These are phyloP conservation scores for Pseudocercospora eumusae DNA, from an alignment of 2,329 filamentous ascomycete genomes.

Conservation along the genomic window DNA sequence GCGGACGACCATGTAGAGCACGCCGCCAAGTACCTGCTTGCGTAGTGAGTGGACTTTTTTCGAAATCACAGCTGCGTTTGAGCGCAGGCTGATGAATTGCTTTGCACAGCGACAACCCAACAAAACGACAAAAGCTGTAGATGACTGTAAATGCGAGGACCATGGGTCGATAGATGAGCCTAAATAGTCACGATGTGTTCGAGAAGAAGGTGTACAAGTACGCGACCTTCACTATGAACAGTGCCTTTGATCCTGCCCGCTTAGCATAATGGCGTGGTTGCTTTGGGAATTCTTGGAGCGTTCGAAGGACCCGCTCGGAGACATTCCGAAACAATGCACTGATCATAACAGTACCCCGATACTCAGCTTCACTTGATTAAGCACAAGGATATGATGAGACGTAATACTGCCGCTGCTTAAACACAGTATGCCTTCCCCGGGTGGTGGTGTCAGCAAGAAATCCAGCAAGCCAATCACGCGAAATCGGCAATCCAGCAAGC, in stretches of 20 bases:
- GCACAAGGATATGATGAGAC: not conserved
- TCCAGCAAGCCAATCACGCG: slow-evolving; percentile 15
- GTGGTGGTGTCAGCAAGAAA: slow-evolving; percentile 13
- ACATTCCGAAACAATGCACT: not conserved
- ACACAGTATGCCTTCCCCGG: not conserved
- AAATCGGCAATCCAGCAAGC: slow-evolving; percentile 4
- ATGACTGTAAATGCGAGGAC: slow-evolving; percentile 2
- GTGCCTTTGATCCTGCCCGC: not conserved
- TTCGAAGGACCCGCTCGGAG: not conserved
- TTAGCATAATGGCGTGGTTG: not conserved
- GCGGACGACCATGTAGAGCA: slow-evolving; percentile 87
- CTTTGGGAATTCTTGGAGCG: not conserved
- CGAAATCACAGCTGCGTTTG: slow-evolving; percentile 1
- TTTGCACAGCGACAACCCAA: slow-evolving; percentile 13
- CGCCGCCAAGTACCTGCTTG: slow-evolving; percentile 76
- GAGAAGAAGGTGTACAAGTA: not conserved
- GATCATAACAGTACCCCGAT: not conserved
- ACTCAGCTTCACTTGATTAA: too few species aligned
- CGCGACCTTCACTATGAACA: not conserved
- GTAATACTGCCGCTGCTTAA: not conserved
- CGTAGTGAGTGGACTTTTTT: slow-evolving; percentile 26
- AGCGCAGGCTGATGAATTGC: slow-evolving; percentile 20
- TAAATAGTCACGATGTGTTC: slow-evolving; percentile 2
- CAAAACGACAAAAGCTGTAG: slow-evolving; percentile 19
- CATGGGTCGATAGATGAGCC: slow-evolving; percentile 6